Percentiles rank a stretch among this genome's conserved stretches.
phyloP scores from a whole-genome alignment of 1,284 basidiomycete genomes.

The Termitomyces sp. region DNA sequence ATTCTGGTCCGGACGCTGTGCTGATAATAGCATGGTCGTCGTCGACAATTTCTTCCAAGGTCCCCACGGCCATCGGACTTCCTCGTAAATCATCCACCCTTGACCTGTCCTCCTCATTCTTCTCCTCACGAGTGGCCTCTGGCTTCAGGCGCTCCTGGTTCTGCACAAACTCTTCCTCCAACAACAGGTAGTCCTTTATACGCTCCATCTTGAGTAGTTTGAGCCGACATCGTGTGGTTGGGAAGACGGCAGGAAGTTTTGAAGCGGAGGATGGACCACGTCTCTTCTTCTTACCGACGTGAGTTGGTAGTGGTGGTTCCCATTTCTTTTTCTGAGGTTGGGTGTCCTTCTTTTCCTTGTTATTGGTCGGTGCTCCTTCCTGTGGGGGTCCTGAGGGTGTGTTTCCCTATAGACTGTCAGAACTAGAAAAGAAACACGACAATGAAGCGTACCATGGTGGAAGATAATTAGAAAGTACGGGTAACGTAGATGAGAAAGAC shows the following conservation, averaged over 20 bases:
- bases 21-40: slow-evolving; percentile 99
- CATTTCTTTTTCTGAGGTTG: slow-evolving; percentile 88
- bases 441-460: slow-evolving; percentile 26
- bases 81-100: slow-evolving; percentile 95
- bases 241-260: slow-evolving; percentile 91
- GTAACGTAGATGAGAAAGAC: slow-evolving; percentile 22
- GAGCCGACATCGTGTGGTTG: slow-evolving; percentile 92
- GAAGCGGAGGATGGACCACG: slow-evolving; percentile 88
- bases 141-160: slow-evolving; percentile 92
- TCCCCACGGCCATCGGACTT: slow-evolving; percentile 95
- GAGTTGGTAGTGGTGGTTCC: slow-evolving; percentile 97
- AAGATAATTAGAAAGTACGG: slow-evolving; percentile 10
- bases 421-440: background rate
- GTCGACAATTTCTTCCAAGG: slow-evolving; percentile 98
- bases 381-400: slow-evolving; percentile 47
- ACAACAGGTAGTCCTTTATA: slow-evolving; percentile 95
- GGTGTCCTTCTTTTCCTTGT: slow-evolving; percentile 61
- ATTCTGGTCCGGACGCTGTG: slow-evolving; percentile 92
- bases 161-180: slow-evolving; percentile 97
- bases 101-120: slow-evolving; percentile 92
- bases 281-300: slow-evolving; percentile 93
- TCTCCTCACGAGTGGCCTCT: slow-evolving; percentile 82
- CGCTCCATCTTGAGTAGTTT: slow-evolving; percentile 96
- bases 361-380: slow-evolving; percentile 50
- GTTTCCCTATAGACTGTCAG: slow-evolving; percentile 57